Evolutionary conservation across 106 monocot genomes (phyloP).

Genomic region (Dendrobium nobile): DNA sequence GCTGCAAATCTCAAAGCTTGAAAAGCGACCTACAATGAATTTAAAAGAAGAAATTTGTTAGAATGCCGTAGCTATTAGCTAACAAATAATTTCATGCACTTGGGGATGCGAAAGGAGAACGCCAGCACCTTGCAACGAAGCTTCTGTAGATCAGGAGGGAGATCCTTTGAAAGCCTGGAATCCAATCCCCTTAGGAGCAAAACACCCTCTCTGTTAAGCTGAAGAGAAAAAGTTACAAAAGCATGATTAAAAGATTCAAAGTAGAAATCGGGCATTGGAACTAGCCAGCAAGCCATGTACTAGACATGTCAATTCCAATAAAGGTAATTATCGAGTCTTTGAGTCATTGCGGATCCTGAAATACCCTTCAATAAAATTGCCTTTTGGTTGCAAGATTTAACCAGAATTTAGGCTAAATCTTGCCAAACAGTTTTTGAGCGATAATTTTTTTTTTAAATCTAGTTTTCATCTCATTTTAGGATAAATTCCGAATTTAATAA

Average conservation of each 20-base stretch:
- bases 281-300: not conserved
- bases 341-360: not conserved
- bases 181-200: conserved; percentile 79
- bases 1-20: conserved; percentile 67
- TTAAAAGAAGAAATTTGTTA: not conserved
- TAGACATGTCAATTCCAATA: not conserved
- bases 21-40: conserved; percentile 62
- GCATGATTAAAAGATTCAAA: not conserved
- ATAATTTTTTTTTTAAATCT: no score
- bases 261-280: not conserved
- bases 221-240: conserved; percentile 10
- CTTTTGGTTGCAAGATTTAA: no score
- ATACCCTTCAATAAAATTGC: not conserved
- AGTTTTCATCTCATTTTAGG: no score
- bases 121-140: conserved; percentile 79
- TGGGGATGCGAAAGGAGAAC: not conserved
- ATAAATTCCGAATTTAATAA: no score
- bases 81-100: not conserved
- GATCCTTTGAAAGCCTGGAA: conserved; percentile 88
- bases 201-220: conserved; percentile 80
- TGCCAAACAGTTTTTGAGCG: no score
- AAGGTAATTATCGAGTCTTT: not conserved
- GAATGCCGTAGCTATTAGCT: not conserved
- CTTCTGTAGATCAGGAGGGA: conserved; percentile 76
- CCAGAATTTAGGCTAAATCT: no score